Base-by-base conservation (phyloP, 1,139 yeast species). In the Saccharomyces hybrid region DNA sequence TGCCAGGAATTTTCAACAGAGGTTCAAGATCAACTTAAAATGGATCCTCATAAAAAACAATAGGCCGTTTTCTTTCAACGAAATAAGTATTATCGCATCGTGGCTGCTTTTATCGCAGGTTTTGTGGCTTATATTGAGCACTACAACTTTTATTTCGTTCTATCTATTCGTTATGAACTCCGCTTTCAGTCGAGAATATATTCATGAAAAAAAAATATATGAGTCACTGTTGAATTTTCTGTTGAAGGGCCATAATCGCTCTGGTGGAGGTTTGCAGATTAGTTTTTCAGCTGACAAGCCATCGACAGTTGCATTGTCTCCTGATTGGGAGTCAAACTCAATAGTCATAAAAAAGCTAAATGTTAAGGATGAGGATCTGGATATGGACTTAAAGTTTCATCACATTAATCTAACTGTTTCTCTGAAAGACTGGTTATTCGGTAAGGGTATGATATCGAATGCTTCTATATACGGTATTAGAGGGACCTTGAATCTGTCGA, bases 341-440 rank as follows among this genome's bases (percentile, higher is more conserved):
- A 38, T 38, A 38, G 2, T 4, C 4, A 79, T 86, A 51, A 75
- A 79, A 54, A 81, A 85, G 62, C 77, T 77, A 51, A 80, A 83
- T 61, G 71, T 86, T 4, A 68, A 69, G 34, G 59, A 61, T 11
- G 65, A 60, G 14, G 50, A 26, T 5, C 28, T 46, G 11, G 25
- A 47, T 11, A 4, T 51, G 42, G 68, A 72, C 9, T 76, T 84
- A 31, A 71, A 70, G 14, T 74, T 84, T 30, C 80, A 83, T 53
- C 76, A 81, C 16, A 71, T 84, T 58, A 82, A 81, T 58, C 64
- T 85, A 46, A 78, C 86, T 0, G 70, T 86, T 25, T 82, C 87
- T 1, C 79, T 86, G 59, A 75, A 77, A 49, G 85, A 86, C 67
- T 86, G 91, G 91, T 76, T 82, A 52, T 79, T 80, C 56, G 85